A percentile compares a stretch with the other conserved stretches of the same genome.
phyloP scores from a whole-genome alignment of 2,329 filamentous ascomycete species.

The Alternaria sp. region DNA sequence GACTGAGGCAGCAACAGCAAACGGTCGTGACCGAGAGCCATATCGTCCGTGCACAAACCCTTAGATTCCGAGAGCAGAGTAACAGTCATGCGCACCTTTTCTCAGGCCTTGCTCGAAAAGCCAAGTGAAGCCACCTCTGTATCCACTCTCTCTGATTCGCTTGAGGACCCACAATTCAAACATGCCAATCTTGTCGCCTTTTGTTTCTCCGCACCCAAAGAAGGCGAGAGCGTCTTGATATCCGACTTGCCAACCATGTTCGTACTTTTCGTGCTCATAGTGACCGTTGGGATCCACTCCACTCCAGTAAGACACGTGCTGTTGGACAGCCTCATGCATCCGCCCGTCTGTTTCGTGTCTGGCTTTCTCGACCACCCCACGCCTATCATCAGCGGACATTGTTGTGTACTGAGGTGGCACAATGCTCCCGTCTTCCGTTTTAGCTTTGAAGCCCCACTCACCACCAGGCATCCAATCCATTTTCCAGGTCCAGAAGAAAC shows the following conservation, averaged over 20 bases:
- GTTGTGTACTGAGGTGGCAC: conserved; percentile 44
- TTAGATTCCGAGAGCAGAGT: conserved; percentile 26
- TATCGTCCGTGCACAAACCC: background rate
- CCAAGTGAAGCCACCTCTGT: conserved; percentile 57
- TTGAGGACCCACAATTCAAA: conserved; percentile 65
- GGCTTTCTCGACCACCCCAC: conserved; percentile 47
- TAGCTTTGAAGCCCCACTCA: conserved; percentile 65
- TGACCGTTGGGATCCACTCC: conserved; percentile 50
- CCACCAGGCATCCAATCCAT: conserved; percentile 69
- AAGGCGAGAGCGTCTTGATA: conserved; percentile 62
- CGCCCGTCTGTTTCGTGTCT: conserved; percentile 47
- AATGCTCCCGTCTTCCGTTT: conserved; percentile 54
- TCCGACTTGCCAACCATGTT: conserved; percentile 62
- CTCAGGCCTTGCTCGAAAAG: conserved; percentile 59
- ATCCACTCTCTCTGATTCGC: conserved; percentile 59
- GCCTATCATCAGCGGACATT: conserved; percentile 18
- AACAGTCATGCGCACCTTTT: conserved; percentile 54
- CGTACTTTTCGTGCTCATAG: conserved; percentile 62
- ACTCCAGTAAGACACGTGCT: conserved; percentile 61
- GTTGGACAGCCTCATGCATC: conserved; percentile 44
- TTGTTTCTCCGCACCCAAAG: conserved; percentile 51
- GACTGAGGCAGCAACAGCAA: background rate
- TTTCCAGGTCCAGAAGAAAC: conserved; percentile 66
- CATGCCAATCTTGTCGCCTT: conserved; percentile 61
- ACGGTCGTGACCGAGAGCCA: background rate